These are phyloP conservation scores for Trypanosoma congolense DNA, from an alignment of 208 protist genomes.

Conservation along the genomic window DNA sequence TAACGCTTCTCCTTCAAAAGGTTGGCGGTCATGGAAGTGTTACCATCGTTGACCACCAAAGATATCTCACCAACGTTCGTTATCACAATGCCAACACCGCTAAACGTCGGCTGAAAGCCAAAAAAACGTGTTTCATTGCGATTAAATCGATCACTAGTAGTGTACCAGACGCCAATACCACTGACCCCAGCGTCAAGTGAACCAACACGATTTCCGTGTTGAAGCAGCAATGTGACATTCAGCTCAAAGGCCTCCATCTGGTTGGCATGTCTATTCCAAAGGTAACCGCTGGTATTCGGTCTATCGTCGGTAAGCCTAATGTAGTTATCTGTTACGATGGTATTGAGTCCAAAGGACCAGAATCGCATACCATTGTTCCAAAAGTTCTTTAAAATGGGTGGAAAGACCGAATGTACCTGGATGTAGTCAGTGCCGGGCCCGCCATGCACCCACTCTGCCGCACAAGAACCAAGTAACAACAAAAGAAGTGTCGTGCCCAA, in stretches of 20 bases:
- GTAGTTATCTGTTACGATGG: slow-evolving; percentile 42
- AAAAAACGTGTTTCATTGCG: slow-evolving; percentile 26
- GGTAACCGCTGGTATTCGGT: slow-evolving; percentile 22
- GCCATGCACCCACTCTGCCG: neutral
- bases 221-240: slow-evolving; percentile 34
- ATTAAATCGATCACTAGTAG: slow-evolving; percentile 15
- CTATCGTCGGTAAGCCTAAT: slow-evolving; percentile 30
- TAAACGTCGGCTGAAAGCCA: slow-evolving; percentile 32
- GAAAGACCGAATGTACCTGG: slow-evolving; percentile 39
- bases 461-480: neutral
- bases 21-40: neutral
- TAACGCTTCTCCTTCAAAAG: slow-evolving; percentile 5
- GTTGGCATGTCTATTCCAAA: slow-evolving; percentile 46
- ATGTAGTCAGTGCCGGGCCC: slow-evolving; percentile 16
- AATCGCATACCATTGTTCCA: slow-evolving; percentile 41
- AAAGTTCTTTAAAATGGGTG: slow-evolving; percentile 43
- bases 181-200: neutral
- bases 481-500: slow-evolving; percentile 8
- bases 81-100: slow-evolving; percentile 40
- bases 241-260: slow-evolving; percentile 32
- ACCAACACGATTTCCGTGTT: slow-evolving; percentile 2
- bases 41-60: slow-evolving; percentile 21
- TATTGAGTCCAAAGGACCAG: slow-evolving; percentile 40
- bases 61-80: slow-evolving; percentile 31
- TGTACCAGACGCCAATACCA: slow-evolving; percentile 41